Base-by-base conservation (phyloP, 306 rosid species). In the Medicago ruthenica region DNA sequence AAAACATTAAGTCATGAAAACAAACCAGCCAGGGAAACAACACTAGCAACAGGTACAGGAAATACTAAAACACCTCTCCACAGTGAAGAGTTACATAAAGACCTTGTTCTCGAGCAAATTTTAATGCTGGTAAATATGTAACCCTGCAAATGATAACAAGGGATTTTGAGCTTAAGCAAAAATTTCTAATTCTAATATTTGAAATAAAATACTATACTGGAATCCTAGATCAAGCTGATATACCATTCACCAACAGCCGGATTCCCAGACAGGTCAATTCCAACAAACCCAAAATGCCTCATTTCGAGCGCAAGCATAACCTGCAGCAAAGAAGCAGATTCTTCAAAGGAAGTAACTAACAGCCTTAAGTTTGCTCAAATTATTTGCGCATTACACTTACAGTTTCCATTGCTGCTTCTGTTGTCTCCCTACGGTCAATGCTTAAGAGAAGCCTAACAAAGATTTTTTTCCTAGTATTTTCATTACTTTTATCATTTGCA, bases 201-300 rank as follows among this genome's bases (percentile, higher is more conserved):
- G 59, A 65, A 17, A 60, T 31, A 67, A 81, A n/a, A 17, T 31
- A 24, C 13, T 67, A 60, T n/a, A 50, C 51, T 36, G 57, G 60
- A 48, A 71, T 53, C n/a, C 77, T 73, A 57, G 63, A 55, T 76
- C 3, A 34, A 57, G 17, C 8, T 58, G 24, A 76, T 41, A 55
- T 86, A 93, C 98, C 98, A 93, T 80, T 93, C 92, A 73, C 98
- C 98, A 87, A 91, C 87, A 54, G 68, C 74, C 13, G 98, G 98
- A 83, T 93, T 93, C 78, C 98, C 98, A 48, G 97, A 91, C 34
- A 93, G 97, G 81, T 91, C 97, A 79, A 93, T 91, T 70, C 98
- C 98, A 87, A 87, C 91, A 0, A 93, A 89, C 58, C 98, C 98
- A 9, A 83, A 76, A 60, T 72, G 87, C 80, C 82, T 89, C 96